Evolutionary conservation across 176 grass and related monocot genomes (phyloP), one percentile per base, ranked within the genome.

Genomic region (Avena atlantica): DNA sequence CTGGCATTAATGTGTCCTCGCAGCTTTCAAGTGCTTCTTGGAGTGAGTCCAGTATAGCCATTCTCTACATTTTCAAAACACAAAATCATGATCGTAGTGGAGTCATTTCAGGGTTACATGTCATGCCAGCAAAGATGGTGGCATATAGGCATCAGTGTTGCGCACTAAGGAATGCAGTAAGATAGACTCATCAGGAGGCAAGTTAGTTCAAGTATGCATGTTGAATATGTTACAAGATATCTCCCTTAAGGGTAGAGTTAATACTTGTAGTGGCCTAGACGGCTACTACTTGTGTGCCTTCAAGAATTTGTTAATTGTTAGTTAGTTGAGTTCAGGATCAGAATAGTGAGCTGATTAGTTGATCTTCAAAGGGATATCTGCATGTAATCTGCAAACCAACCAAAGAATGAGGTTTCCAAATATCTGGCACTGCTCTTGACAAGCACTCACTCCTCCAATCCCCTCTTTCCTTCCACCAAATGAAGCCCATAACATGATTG

Each of bases 21-120:
- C 61, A 87, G 70, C 84, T 87, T 15, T 89, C 88, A 85, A 93
- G 84, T 61, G 79, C 90, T 83, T 89, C 91, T 60, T 88, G 64
- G 59, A 98, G 61, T 55, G 91, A 92, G 84, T 98, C 91, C 84
- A 89, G 73, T 27, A 95, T 40, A 20, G 90, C 89, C 89, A 89
- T 34, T 76, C 88, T 93, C 96, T 98, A 63, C 34, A 40, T 40
- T 68, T 79, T 20, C 6, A 78, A 82, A 90, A 77, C 24, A 76
- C 3, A 70, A 89, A 76, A 51, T 4, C 50, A 77, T 56, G 50
- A 77, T 37, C 17, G 21, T 27, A 68, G 64, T 36, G 64, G 64
- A 34, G 6, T 68, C 67, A 8, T 70, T 42, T 10, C 16, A 20
- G 67, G 67, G 67, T 40, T 70, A 40, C 51, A 76, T 31, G 48